A percentile compares a stretch with the other conserved stretches of the same genome.
These are phyloP conservation scores for Boletus huronensis DNA, from an alignment of 768 basidiomycete genomes.

Conservation along the genomic window DNA sequence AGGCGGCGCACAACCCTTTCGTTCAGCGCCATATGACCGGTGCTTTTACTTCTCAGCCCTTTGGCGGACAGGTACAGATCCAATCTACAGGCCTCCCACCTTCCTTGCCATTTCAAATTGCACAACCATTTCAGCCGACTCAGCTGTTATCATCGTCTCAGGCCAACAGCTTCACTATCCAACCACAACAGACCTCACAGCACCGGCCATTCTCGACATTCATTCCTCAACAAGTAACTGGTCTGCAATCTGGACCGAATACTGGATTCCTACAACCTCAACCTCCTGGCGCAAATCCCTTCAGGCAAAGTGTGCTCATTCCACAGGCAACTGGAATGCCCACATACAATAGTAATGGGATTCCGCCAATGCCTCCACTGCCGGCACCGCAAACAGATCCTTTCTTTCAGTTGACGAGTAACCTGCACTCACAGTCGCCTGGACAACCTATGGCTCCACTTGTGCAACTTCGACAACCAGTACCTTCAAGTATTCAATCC, in stretches of 20 bases:
- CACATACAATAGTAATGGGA: constrained; percentile 35
- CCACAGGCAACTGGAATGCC: constrained; percentile 62
- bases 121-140: constrained; percentile 16
- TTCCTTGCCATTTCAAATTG: constrained; percentile 41
- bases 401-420: constrained; percentile 9
- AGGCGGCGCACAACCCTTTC: constrained; percentile 75
- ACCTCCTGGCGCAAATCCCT: constrained; percentile 70
- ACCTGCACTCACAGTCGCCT: constrained; percentile 14
- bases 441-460: constrained; percentile 6
- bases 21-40: constrained; percentile 52
- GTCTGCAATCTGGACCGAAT: constrained; percentile 38
- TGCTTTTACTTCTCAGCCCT: constrained; percentile 42
- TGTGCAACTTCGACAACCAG: constrained; percentile 9
- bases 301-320: constrained; percentile 73
- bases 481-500: constrained; percentile 1
- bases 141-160: constrained; percentile 11
- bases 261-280: constrained; percentile 51
- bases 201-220: constrained; percentile 55
- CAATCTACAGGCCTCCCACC: constrained; percentile 58
- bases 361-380: constrained; percentile 9
- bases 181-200: constrained; percentile 36
- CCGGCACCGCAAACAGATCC: constrained; percentile 6
- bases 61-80: constrained; percentile 40
- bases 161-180: constrained; percentile 31
- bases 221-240: constrained; percentile 53